Percentiles rank a stretch among this genome's conserved stretches.
Conservation (phyloP, 495 filamentous ascomycete species). For the Patellaria atrata region DNA sequence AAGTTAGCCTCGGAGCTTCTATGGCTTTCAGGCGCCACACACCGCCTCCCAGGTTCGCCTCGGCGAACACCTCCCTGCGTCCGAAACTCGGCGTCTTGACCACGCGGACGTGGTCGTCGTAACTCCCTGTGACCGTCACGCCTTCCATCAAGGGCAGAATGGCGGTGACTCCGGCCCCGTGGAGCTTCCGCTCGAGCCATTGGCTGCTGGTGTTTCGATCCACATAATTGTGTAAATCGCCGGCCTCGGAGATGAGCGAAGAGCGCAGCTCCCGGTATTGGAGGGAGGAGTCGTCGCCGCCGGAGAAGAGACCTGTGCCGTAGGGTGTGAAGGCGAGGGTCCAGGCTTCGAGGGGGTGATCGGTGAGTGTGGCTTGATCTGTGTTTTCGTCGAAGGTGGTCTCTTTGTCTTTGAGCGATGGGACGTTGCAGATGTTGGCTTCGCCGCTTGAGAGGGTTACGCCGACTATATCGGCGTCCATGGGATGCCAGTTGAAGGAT, state of each 20-base stretch:
- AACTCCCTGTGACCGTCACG: constrained; percentile 68
- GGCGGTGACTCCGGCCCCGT: constrained; percentile 75
- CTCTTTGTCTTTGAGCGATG: neutral
- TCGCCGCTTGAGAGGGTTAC: constrained; percentile 56
- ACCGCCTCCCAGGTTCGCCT: constrained; percentile 62
- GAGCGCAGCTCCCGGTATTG: neutral
- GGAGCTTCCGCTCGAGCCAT: constrained; percentile 37
- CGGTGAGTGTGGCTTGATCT: constrained; percentile 1
- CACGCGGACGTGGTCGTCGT: constrained; percentile 73
- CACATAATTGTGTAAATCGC: neutral
- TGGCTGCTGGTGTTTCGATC: neutral
- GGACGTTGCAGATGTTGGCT: constrained; percentile 22
- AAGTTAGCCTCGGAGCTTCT: constrained; percentile 2
- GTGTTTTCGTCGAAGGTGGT: neutral
- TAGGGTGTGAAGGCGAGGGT: constrained; percentile 38
- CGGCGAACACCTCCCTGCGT: constrained; percentile 37
- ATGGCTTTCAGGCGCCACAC: constrained; percentile 77
- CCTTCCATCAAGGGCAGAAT: constrained; percentile 51
- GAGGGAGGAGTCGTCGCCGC: constrained; percentile 48
- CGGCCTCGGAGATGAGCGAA: neutral
- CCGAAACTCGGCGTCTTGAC: constrained; percentile 26
- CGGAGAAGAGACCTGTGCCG: constrained; percentile 38
- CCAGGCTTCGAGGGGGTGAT: constrained; percentile 52
- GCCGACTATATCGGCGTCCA: constrained; percentile 34
- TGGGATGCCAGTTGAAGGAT: constrained; percentile 57